Conservation (phyloP, 2,329 filamentous ascomycete species). For the Botrytis paeoniae region DNA sequence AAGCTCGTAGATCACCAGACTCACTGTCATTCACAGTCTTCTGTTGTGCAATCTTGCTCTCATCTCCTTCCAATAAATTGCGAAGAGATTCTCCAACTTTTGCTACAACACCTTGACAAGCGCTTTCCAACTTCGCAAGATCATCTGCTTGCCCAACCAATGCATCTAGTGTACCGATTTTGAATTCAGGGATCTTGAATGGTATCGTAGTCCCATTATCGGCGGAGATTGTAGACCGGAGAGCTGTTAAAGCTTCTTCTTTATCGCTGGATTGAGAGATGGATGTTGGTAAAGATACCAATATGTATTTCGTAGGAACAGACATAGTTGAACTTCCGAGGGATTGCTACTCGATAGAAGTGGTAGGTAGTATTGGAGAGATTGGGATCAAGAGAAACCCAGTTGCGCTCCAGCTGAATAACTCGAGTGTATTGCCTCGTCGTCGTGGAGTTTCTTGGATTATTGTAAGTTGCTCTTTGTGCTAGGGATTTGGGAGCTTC, state of each 20-base stretch:
- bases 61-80: constrained; percentile 37
- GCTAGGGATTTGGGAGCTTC: constrained; percentile 18
- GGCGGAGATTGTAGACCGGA: constrained; percentile 67
- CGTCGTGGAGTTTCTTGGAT: neutral
- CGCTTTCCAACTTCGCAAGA: constrained; percentile 77
- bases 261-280: constrained; percentile 77
- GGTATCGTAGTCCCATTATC: constrained; percentile 74
- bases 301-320: constrained; percentile 62
- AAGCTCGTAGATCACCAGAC: constrained; percentile 37
- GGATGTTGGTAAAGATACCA: constrained; percentile 85
- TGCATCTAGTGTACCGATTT: constrained; percentile 93
- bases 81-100: constrained; percentile 59
- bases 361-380: neutral
- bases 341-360: neutral
- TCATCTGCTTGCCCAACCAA: constrained; percentile 96
- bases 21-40: constrained; percentile 79
- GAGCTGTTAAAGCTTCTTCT: constrained; percentile 75
- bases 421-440: neutral
- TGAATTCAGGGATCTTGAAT: constrained; percentile 89
- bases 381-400: neutral
- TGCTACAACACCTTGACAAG: constrained; percentile 76
- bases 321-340: constrained; percentile 30
- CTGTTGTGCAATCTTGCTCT: constrained; percentile 66
- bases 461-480: constrained; percentile 9
- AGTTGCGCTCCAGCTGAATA: neutral